These are phyloP conservation scores for Hippophae rhamnoides DNA, from an alignment of 306 rosid genomes.

Conservation along the genomic window DNA sequence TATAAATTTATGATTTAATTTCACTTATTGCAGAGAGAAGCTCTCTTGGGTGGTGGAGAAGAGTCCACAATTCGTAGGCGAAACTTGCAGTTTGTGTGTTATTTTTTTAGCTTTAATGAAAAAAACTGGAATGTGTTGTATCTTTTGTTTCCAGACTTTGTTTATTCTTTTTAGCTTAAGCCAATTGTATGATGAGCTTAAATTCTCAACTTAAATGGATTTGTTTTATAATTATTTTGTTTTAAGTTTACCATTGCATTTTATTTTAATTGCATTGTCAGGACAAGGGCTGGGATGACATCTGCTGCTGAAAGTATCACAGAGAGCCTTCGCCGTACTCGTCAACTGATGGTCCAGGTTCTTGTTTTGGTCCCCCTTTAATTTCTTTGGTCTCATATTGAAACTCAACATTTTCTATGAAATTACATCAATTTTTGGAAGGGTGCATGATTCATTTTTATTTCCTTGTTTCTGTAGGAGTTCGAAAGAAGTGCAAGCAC, in stretches of 20 bases:
- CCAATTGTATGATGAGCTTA: not conserved
- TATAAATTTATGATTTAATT: not conserved
- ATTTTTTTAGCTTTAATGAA: constrained; percentile 2
- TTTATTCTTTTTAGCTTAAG: not conserved
- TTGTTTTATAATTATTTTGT: not conserved
- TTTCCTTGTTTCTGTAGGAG: constrained; percentile 44
- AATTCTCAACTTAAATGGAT: not conserved
- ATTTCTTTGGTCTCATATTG: constrained; percentile 3
- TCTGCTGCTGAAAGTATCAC: constrained; percentile 95
- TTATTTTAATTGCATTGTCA: constrained; percentile 22
- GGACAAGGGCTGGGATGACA: constrained; percentile 92
- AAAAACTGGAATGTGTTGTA: too few relatives aligned
- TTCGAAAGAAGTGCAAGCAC: constrained; percentile 78
- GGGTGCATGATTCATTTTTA: constrained; percentile 1
- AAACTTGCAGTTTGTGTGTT: constrained; percentile 78
- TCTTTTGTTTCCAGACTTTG: too few relatives aligned
- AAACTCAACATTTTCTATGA: not conserved
- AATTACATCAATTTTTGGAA: not conserved
- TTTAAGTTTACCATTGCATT: not conserved
- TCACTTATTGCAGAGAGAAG: constrained; percentile 58
- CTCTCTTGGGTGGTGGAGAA: constrained; percentile 79
- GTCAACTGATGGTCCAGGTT: constrained; percentile 93
- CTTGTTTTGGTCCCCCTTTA: not conserved
- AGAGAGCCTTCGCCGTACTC: constrained; percentile 82
- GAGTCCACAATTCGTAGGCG: constrained; percentile 86